These are phyloP conservation scores for Aspergillus sp. DNA, from an alignment of 2,329 filamentous ascomycete genomes.

Conservation along the genomic window DNA sequence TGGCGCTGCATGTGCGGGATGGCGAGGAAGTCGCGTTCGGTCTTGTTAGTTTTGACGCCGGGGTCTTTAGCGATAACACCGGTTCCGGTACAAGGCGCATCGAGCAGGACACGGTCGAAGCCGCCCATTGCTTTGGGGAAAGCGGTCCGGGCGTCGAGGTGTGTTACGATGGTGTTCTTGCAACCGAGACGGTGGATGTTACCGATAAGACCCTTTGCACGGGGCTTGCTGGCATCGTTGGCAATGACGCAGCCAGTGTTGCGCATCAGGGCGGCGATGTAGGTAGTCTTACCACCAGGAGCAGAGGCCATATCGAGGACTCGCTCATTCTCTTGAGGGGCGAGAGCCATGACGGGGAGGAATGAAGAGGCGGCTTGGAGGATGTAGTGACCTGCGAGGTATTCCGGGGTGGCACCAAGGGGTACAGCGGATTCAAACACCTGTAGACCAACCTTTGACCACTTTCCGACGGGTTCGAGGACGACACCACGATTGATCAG, in stretches of 20 bases:
- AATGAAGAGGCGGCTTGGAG: conserved; percentile 96
- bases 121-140: conserved; percentile 94
- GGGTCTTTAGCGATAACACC: conserved; percentile 97
- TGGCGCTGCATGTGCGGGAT: conserved; percentile 95
- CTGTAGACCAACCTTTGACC: conserved; percentile 96
- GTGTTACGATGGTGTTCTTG: conserved; percentile 92
- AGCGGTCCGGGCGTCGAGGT: conserved; percentile 82
- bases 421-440: conserved; percentile 88
- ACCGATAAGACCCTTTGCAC: conserved; percentile 95
- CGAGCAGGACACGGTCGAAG: conserved; percentile 90
- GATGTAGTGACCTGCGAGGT: conserved; percentile 96
- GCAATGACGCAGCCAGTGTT: conserved; percentile 95
- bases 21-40: conserved; percentile 88
- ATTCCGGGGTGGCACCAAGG: conserved; percentile 93
- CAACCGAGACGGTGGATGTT: conserved; percentile 94
- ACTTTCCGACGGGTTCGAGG: conserved; percentile 94
- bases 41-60: conserved; percentile 98
- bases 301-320: conserved; percentile 94
- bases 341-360: conserved; percentile 94
- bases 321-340: conserved; percentile 88
- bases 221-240: conserved; percentile 91
- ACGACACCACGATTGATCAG: conserved; percentile 96
- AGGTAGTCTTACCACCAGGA: conserved; percentile 93
- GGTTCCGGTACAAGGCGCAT: conserved; percentile 94
- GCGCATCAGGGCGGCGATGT: conserved; percentile 95